phyloP scores from a whole-genome alignment of 2,329 filamentous ascomycete genomes.

The Neurospora crassa region DNA sequence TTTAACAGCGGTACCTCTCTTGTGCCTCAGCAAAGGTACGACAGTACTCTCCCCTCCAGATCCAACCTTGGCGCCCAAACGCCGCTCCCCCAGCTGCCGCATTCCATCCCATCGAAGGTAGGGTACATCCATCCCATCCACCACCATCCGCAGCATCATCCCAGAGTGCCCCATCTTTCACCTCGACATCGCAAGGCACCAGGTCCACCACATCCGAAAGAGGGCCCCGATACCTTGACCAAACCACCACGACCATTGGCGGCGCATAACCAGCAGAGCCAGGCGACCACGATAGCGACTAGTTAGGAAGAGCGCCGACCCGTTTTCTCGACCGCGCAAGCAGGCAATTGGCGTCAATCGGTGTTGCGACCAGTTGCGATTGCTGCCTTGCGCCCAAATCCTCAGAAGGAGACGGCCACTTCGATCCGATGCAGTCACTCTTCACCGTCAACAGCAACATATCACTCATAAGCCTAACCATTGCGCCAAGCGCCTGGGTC shows the following conservation, averaged over 20 bases:
- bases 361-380: background rate
- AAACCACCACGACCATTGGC: background rate
- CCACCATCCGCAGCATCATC: background rate
- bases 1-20: background rate
- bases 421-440: conserved; percentile 42
- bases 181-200: background rate
- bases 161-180: background rate
- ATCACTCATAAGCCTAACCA: conserved; percentile 48
- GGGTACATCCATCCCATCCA: background rate
- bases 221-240: background rate
- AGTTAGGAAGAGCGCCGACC: background rate
- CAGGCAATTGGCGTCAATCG: background rate
- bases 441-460: conserved; percentile 53
- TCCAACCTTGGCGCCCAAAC: background rate
- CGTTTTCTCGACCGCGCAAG: background rate
- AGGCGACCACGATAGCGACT: background rate
- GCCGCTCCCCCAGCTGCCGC: background rate
- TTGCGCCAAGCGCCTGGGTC: conserved; percentile 49
- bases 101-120: background rate
- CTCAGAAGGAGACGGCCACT: background rate
- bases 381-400: background rate
- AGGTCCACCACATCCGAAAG: background rate
- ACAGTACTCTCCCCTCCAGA: background rate
- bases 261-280: background rate
- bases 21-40: background rate